A percentile compares a stretch with the other conserved stretches of the same genome.
Evolutionary conservation across 768 basidiomycete genomes (phyloP).

Genomic region (Wakefieldia striispora): DNA sequence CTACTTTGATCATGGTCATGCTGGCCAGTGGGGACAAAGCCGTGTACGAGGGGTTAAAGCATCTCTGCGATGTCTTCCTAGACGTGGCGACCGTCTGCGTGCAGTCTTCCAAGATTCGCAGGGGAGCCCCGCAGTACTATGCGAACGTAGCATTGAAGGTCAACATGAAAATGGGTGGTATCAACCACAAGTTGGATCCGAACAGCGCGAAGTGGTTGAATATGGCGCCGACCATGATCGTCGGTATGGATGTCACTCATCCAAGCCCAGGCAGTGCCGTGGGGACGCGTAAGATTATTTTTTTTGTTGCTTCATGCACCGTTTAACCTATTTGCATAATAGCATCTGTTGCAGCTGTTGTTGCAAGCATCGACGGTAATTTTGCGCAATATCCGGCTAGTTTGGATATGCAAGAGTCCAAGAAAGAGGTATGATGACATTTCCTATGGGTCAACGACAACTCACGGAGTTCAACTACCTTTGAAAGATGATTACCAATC

Average conservation of each 20-base stretch:
- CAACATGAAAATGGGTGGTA: conserved; percentile 54
- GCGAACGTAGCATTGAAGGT: conserved; percentile 57
- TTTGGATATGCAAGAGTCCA: conserved; percentile 50
- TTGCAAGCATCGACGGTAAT: conserved; percentile 44
- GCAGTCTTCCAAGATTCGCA: conserved; percentile 68
- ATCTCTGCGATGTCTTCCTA: conserved; percentile 48
- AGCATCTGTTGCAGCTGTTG: conserved; percentile 54
- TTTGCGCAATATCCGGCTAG: conserved; percentile 52
- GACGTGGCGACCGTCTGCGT: conserved; percentile 68
- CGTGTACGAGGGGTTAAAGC: conserved; percentile 51
- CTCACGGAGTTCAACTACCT: background rate
- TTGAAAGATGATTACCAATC: conserved; percentile 46
- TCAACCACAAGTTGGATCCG: conserved; percentile 47
- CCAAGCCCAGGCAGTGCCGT: conserved; percentile 69
- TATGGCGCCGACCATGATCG: conserved; percentile 46
- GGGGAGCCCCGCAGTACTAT: conserved; percentile 53
- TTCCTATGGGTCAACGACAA: background rate
- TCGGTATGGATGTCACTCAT: conserved; percentile 71
- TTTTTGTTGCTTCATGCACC: background rate
- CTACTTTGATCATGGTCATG: conserved; percentile 45
- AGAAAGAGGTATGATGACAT: conserved; percentile 58
- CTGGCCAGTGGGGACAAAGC: conserved; percentile 46
- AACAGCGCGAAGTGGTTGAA: conserved; percentile 39
- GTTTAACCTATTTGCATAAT: background rate
- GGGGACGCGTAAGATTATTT: conserved; percentile 39